Percentiles rank a stretch among this genome's conserved stretches.
These are phyloP conservation scores for Epithemia pelagica DNA, from an alignment of 108 stramenopile genomes.

Conservation along the genomic window DNA sequence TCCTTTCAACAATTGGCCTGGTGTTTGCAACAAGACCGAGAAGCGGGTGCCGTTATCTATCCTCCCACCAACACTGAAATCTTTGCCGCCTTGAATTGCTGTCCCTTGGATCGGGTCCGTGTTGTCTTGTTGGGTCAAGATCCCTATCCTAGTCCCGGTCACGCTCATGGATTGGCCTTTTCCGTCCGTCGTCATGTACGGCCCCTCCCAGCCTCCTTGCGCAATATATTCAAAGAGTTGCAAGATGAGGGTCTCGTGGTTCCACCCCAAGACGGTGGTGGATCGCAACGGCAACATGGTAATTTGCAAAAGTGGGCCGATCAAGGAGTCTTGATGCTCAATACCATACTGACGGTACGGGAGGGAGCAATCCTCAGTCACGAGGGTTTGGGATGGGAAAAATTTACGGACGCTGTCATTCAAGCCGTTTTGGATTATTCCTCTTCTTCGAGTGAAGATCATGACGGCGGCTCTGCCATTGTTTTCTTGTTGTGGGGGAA, in stretches of 20 bases:
- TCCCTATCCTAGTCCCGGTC: conserved; percentile 78
- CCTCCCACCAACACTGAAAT: conserved; percentile 70
- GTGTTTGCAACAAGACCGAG: conserved; percentile 24
- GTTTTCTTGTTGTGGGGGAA: conserved; percentile 98
- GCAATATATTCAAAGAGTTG: conserved; percentile 68
- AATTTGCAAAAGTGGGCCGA: conserved; percentile 73
- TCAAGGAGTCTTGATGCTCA: conserved; percentile 96
- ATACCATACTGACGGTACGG: conserved; percentile 92
- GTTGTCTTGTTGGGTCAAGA: conserved; percentile 85
- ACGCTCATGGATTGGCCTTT: conserved; percentile 76
- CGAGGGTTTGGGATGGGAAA: conserved; percentile 92
- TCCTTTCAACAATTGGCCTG: conserved; percentile 27
- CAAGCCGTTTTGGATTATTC: conserved; percentile 36
- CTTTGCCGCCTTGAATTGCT: conserved; percentile 88
- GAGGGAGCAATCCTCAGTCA: conserved; percentile 86
- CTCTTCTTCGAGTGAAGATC: background rate
- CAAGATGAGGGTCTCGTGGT: conserved; percentile 2
- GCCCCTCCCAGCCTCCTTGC: conserved; percentile 80
- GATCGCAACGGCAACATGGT: conserved; percentile 50
- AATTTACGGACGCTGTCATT: conserved; percentile 90
- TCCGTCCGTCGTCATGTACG: conserved; percentile 71
- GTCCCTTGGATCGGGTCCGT: conserved; percentile 77
- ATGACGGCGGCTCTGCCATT: conserved; percentile 58
- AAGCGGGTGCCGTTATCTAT: conserved; percentile 45
- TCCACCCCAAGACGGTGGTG: conserved; percentile 24